Evolutionary conservation across 2,329 filamentous ascomycete species (phyloP).

Genomic region (Ciborinia camelliae): DNA sequence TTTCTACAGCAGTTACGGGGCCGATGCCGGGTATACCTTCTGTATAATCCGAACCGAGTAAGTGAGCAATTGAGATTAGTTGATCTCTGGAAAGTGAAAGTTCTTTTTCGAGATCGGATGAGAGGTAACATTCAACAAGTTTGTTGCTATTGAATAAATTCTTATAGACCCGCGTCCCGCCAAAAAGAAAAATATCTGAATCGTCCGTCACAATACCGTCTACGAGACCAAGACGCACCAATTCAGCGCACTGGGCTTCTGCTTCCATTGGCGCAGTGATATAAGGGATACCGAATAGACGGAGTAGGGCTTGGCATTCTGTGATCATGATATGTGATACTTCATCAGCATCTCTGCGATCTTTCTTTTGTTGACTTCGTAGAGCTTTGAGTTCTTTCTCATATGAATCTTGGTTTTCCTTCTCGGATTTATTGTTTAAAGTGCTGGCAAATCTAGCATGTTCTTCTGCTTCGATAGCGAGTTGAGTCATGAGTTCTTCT

Average conservation of each 20-base stretch:
- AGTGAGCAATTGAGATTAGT: conserved; percentile 84
- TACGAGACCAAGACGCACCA: conserved; percentile 81
- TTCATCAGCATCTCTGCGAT: conserved; percentile 92
- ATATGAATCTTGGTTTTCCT: conserved; percentile 73
- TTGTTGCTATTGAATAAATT: conserved; percentile 99
- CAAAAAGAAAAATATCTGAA: conserved; percentile 94
- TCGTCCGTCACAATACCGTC: conserved; percentile 98
- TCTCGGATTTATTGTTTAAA: conserved; percentile 70
- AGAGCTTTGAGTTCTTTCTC: conserved; percentile 83
- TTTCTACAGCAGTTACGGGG: conserved; percentile 90
- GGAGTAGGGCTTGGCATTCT: conserved; percentile 88
- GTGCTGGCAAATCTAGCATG: conserved; percentile 89
- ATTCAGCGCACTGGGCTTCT: conserved; percentile 92
- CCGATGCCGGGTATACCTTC: conserved; percentile 88
- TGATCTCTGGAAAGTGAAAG: conserved; percentile 82
- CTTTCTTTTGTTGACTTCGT: conserved; percentile 92
- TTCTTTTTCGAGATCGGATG: conserved; percentile 80
- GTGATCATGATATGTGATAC: conserved; percentile 94
- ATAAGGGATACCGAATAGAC: conserved; percentile 90
- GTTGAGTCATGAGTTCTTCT: conserved; percentile 79
- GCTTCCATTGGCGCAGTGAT: conserved; percentile 99
- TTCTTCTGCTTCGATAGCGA: conserved; percentile 88
- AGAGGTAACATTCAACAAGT: conserved; percentile 92
- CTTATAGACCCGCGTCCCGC: conserved; percentile 94
- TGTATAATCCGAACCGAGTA: conserved; percentile 92